These are phyloP conservation scores for Neopestalotiopsis sp. DNA, from an alignment of 2,329 filamentous ascomycete genomes.

Conservation along the genomic window DNA sequence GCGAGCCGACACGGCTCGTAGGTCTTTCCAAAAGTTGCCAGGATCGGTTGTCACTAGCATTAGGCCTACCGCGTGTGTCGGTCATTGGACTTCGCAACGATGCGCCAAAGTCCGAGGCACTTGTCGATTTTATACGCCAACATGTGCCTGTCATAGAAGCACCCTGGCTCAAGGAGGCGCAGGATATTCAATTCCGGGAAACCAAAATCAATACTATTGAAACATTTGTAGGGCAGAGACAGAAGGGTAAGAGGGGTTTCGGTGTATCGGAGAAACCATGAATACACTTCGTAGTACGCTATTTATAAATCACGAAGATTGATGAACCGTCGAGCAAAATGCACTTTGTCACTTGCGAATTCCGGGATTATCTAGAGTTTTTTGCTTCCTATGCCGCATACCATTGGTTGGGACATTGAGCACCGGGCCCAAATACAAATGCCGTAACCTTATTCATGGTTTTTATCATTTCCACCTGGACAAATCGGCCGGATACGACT, in stretches of 20 bases:
- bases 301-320: too few species aligned
- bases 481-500: too few species aligned
- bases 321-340: too few species aligned
- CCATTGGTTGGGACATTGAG: too few species aligned
- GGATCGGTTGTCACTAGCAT: conserved; percentile 56
- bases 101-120: conserved; percentile 60
- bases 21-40: conserved; percentile 66
- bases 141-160: conserved; percentile 57
- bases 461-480: too few species aligned
- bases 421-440: too few species aligned
- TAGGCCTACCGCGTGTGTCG: conserved; percentile 69
- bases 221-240: conserved; percentile 39
- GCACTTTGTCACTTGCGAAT: too few species aligned
- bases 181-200: conserved; percentile 43
- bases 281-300: background rate
- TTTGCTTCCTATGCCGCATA: too few species aligned
- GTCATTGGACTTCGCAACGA: conserved; percentile 63
- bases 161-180: conserved; percentile 59
- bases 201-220: conserved; percentile 54
- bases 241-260: background rate
- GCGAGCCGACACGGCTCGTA: conserved; percentile 59
- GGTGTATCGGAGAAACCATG: background rate
- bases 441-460: too few species aligned
- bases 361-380: too few species aligned
- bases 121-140: conserved; percentile 61